A percentile compares a stretch with the other conserved stretches of the same genome.
Evolutionary conservation across 2,329 filamentous ascomycete species (phyloP).

Genomic region (Pseudogymnoascus pannorum): DNA sequence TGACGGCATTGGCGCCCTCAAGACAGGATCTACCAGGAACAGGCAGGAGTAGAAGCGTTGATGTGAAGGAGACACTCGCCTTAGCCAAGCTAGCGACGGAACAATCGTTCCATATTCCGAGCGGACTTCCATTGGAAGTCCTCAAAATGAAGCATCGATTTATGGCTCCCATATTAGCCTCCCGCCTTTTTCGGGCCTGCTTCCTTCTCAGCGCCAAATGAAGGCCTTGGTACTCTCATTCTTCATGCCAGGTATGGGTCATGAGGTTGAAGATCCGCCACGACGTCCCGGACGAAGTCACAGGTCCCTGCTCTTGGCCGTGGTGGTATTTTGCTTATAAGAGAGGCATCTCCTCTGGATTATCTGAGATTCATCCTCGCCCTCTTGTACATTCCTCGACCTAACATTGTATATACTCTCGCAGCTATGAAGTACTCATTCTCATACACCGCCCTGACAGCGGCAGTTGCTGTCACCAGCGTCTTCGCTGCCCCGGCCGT

Average conservation of each 20-base stretch:
- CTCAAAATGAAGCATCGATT: slow-evolving; percentile 5
- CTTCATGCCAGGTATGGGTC: not conserved
- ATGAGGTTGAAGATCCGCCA: slow-evolving; percentile 6
- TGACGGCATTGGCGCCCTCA: not conserved
- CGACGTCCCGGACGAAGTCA: not conserved
- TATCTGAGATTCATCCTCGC: not conserved
- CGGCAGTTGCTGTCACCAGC: slow-evolving; percentile 4
- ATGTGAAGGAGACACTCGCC: not conserved
- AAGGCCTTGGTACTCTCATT: not conserved
- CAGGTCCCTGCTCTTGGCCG: not conserved
- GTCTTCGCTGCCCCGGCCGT: slow-evolving; percentile 3
- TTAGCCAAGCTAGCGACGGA: not conserved
- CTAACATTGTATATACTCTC: not conserved
- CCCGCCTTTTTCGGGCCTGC: slow-evolving; percentile 4
- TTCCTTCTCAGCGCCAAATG: not conserved
- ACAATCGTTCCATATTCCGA: slow-evolving; percentile 3
- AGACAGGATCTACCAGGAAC: slow-evolving; percentile 4
- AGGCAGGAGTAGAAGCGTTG: not conserved
- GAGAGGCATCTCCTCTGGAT: not conserved
- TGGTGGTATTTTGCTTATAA: slow-evolving; percentile 1
- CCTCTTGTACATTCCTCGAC: slow-evolving; percentile 1
- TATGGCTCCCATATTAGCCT: slow-evolving; percentile 2
- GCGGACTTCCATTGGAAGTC: not conserved
- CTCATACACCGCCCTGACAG: slow-evolving; percentile 1
- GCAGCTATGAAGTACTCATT: slow-evolving; percentile 3